A percentile compares a stretch with the other conserved stretches of the same genome.
Evolutionary conservation across 208 protist genomes (phyloP).

Genomic region (Trypanosoma avium): DNA sequence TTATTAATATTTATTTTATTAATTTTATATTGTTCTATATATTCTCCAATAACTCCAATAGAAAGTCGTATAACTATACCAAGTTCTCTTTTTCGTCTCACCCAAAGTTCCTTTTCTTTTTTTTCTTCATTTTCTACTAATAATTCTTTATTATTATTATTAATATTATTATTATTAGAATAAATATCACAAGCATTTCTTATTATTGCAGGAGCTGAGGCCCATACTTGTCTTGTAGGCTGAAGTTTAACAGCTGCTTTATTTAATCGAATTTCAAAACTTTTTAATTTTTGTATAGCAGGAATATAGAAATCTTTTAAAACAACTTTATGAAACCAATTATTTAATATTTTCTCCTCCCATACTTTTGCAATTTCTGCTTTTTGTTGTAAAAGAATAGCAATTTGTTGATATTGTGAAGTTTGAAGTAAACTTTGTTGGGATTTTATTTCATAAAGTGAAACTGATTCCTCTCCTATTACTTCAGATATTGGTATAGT

Average conservation of each 20-base stretch:
- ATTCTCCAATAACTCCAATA: conserved; percentile 8
- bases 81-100: neutral
- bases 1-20: neutral
- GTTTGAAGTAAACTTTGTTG: neutral
- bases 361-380: conserved; percentile 8
- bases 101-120: neutral
- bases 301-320: conserved; percentile 9
- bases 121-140: neutral
- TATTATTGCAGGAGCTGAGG: too few species aligned
- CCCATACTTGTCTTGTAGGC: too few species aligned
- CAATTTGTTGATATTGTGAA: neutral
- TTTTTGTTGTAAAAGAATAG: neutral
- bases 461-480: too few species aligned
- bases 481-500: neutral
- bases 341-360: conserved; percentile 14
- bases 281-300: conserved; percentile 3
- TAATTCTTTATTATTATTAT: too few species aligned
- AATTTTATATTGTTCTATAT: neutral
- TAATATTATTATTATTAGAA: too few species aligned
- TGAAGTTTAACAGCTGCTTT: neutral
- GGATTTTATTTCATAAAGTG: too few species aligned
- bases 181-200: too few species aligned
- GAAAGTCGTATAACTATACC: conserved; percentile 1
- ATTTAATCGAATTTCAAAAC: conserved; percentile 3
- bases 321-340: conserved; percentile 21